Conservation (phyloP, 345 rosid species). For the Moricandia moricandioides region DNA sequence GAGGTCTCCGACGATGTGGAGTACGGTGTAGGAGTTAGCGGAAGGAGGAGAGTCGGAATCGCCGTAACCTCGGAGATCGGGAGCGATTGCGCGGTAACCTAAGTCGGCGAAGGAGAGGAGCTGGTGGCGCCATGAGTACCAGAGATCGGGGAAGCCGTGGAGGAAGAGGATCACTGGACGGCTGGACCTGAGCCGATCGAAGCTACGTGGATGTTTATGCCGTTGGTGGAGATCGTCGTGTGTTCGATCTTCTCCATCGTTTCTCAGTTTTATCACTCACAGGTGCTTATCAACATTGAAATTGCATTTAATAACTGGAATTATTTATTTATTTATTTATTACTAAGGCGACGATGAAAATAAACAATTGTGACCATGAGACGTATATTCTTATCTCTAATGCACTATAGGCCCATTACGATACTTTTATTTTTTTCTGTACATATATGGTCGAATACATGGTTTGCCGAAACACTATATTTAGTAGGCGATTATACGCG, state of each 20-base stretch:
- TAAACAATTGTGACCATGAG: no score
- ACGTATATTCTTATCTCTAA: no score
- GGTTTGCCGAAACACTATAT: no score
- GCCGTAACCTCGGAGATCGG: conserved; percentile 75
- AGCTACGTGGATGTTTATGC: conserved; percentile 65
- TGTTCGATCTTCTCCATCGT: conserved; percentile 70
- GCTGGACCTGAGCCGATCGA: conserved; percentile 60
- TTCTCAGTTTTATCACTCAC: not conserved
- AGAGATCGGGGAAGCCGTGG: conserved; percentile 74
- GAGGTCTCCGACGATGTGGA: conserved; percentile 54
- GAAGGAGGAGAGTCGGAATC: conserved; percentile 60
- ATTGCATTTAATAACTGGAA: not conserved
- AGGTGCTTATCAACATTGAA: no score
- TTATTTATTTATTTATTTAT: no score
- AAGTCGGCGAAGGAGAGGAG: conserved; percentile 52
- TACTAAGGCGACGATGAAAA: no score
- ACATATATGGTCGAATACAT: no score
- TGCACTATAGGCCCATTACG: no score
- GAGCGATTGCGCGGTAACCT: conserved; percentile 69
- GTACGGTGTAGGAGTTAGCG: conserved; percentile 43
- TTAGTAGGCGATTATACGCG: no score
- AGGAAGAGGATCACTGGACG: conserved; percentile 57
- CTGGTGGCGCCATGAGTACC: conserved; percentile 86
- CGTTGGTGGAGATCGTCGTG: conserved; percentile 50
- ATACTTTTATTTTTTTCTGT: no score